Base-by-base conservation (phyloP, 306 rosid genomes). In the Glycine latifolia region DNA sequence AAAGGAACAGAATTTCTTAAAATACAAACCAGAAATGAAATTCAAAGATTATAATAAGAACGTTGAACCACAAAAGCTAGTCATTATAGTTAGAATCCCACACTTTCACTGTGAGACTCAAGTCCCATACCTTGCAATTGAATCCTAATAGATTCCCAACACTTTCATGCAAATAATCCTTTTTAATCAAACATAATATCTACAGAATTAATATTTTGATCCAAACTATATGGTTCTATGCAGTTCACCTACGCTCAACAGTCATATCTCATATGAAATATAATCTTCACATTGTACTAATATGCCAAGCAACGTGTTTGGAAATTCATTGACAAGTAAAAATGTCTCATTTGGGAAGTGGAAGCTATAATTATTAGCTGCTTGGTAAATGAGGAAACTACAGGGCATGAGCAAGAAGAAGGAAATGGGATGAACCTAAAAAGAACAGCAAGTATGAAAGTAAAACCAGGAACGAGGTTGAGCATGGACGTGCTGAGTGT, bases 381-480 rank as follows among this genome's bases (percentile, higher is more conserved):
- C 31, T 26, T 26, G 2, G 31, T 26, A 26, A 26, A 26, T 26
- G 31, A 26, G 31, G 31, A 26, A 26, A 26, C 31, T 26, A 26
- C 31, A 26, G 69, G 35, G 17, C 2, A 66, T 8, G 58, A 33
- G n/a, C 48, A 54, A 67, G 8, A 78, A 47, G 7, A 15, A 53
- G 43, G 71, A 77, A 46, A 16, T 16, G 67, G 12, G 59, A 55
- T 10, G 8, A 20, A 94, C 97, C 97, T 81, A 54, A 90, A 91
- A 79, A 69, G 67, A 67, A 92, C 86, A 1, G 95, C 97, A 35
- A 90, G 89, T 14, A 92, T 8, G 90, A 87, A 92, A 50, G 97
- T 89, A 74, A 90, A 90, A 58, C 89, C 95, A 31, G 98, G 98
- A 69, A 89, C 33, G n/a, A 90, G 92, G 82, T 94, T 94, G 81